Evolutionary conservation across 768 basidiomycete species (phyloP).

Genomic region (Xanthoconium purpureum): DNA sequence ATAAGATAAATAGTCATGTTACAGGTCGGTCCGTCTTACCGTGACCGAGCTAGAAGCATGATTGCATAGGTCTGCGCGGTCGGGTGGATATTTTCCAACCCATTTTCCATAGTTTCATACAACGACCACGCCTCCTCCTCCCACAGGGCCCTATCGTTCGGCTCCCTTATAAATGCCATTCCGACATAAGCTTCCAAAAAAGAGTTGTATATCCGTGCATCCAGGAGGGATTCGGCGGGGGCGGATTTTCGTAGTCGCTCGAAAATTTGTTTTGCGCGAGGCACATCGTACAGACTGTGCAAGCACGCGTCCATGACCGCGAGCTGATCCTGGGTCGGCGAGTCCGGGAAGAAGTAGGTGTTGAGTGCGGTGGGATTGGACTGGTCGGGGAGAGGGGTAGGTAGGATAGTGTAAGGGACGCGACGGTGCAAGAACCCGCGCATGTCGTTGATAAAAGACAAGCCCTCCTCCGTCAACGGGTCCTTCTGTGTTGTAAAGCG

Average conservation of each 20-base stretch:
- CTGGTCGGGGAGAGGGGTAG: conserved; percentile 61
- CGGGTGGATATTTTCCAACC: conserved; percentile 46
- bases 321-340: conserved; percentile 62
- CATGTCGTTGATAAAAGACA: conserved; percentile 37
- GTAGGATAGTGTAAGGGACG: conserved; percentile 54
- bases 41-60: conserved; percentile 58
- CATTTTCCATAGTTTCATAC: conserved; percentile 54
- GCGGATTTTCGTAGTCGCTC: conserved; percentile 49
- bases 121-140: conserved; percentile 58
- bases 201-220: conserved; percentile 54
- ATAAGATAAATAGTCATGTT: conserved; percentile 11
- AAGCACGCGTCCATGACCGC: conserved; percentile 85
- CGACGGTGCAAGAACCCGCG: conserved; percentile 49
- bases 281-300: conserved; percentile 69
- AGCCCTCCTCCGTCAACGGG: conserved; percentile 16
- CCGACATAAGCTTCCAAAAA: conserved; percentile 64
- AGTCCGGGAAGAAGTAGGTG: conserved; percentile 60
- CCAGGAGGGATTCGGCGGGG: conserved; percentile 45
- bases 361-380: conserved; percentile 34
- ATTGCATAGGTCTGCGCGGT: conserved; percentile 62
- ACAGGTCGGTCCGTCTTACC: conserved; percentile 36
- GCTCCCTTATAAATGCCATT: conserved; percentile 51
- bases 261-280: conserved; percentile 74
- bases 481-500: conserved; percentile 34
- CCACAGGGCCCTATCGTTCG: conserved; percentile 50